Percentiles rank a stretch among this genome's conserved stretches.
These are phyloP conservation scores for Fragaria vesca DNA, from an alignment of 306 rosid species.

Conservation along the genomic window DNA sequence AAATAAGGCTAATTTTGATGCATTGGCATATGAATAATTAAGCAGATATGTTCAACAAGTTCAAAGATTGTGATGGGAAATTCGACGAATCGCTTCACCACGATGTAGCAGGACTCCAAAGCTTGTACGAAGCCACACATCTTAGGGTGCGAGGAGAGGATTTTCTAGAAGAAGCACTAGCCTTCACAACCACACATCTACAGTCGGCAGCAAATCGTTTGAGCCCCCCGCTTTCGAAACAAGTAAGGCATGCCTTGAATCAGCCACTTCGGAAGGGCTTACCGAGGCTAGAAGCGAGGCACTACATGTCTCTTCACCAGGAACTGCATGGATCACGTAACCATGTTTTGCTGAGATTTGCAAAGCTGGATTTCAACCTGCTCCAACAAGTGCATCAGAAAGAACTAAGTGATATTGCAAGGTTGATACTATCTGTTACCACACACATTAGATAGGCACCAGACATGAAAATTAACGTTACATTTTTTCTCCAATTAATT, in stretches of 20 bases:
- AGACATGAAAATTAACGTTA: background rate
- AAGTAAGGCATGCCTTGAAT: constrained; percentile 26
- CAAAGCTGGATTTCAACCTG: constrained; percentile 31
- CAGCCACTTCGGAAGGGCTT: constrained; percentile 23
- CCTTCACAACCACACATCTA: background rate
- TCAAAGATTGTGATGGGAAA: background rate
- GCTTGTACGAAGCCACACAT: constrained; percentile 19
- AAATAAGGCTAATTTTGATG: background rate
- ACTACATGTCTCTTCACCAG: constrained; percentile 16
- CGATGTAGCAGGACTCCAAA: background rate
- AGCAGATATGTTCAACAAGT: background rate
- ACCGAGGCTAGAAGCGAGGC: constrained; percentile 19
- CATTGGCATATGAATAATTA: background rate
- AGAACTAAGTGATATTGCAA: constrained; percentile 16
- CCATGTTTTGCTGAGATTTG: constrained; percentile 12
- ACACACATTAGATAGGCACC: background rate
- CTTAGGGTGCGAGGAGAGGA: constrained; percentile 7
- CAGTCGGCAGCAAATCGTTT: background rate
- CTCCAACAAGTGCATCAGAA: constrained; percentile 27
- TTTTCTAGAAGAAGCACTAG: constrained; percentile 16
- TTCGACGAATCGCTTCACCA: background rate
- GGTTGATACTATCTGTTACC: background rate
- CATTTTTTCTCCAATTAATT: background rate
- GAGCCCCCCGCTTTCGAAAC: constrained; percentile 24
- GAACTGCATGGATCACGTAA: constrained; percentile 6